These are phyloP conservation scores for Amauroascus niger DNA, from an alignment of 2,329 filamentous ascomycete species.

Conservation along the genomic window DNA sequence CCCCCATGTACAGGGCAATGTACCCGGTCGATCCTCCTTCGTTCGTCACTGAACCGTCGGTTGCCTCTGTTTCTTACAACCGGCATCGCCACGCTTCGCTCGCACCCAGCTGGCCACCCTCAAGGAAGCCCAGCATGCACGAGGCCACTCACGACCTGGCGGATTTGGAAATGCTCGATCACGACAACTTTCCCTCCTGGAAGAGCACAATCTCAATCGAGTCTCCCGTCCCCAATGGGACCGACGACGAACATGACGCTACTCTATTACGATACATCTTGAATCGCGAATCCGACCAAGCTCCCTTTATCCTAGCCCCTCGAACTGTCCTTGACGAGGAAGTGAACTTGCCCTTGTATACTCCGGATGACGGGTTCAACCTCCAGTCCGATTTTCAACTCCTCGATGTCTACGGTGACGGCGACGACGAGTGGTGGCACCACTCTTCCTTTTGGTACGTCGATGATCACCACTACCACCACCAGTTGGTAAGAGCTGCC, in stretches of 20 bases:
- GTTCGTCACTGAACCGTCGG: background rate
- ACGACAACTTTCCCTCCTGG: background rate
- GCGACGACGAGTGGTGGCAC: background rate
- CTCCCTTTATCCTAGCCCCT: background rate
- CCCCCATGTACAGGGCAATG: slow-evolving; percentile 2
- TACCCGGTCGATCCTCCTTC: background rate
- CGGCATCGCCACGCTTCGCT: background rate
- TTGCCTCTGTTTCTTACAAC: background rate
- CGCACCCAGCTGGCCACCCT: background rate
- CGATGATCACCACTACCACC: background rate
- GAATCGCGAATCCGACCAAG: background rate
- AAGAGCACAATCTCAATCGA: slow-evolving; percentile 2
- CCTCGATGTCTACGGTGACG: background rate
- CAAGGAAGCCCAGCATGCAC: background rate
- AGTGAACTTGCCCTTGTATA: background rate
- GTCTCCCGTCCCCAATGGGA: background rate
- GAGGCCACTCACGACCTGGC: background rate
- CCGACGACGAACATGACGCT: background rate
- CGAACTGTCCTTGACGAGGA: background rate
- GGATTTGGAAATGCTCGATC: background rate
- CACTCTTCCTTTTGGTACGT: background rate
- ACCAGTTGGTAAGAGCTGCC: background rate
- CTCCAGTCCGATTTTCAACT: background rate
- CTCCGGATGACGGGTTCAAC: background rate
- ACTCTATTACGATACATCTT: background rate